Evolutionary conservation across 2,329 filamentous ascomycete genomes (phyloP).

Genomic region (Stagonosporopsis vannaccii): DNA sequence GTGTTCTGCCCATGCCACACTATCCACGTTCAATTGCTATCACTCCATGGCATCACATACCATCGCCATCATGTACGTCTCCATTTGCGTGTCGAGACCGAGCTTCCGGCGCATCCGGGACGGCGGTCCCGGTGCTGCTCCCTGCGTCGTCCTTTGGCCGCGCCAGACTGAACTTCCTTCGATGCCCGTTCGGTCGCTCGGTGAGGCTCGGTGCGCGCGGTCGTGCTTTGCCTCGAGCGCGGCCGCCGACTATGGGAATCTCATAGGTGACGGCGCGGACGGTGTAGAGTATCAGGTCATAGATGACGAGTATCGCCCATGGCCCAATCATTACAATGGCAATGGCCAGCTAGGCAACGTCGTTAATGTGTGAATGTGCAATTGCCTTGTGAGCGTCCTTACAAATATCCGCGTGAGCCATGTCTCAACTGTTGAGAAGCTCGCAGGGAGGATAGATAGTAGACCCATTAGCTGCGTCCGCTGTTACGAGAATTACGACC

Average conservation of each 20-base stretch:
- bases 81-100: conserved; percentile 36
- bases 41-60: neutral
- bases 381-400: conserved; percentile 37
- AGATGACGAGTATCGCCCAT: conserved; percentile 66
- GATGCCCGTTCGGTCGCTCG: conserved; percentile 62
- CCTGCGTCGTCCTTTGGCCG: conserved; percentile 32
- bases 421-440: conserved; percentile 64
- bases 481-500: too few species aligned
- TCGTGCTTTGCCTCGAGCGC: conserved; percentile 65
- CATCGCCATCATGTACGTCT: conserved; percentile 7
- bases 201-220: conserved; percentile 69
- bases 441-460: conserved; percentile 69
- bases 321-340: conserved; percentile 67
- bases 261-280: conserved; percentile 66
- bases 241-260: conserved; percentile 66
- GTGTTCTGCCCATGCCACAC: too few species aligned
- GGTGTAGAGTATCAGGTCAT: conserved; percentile 69
- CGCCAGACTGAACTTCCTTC: conserved; percentile 54
- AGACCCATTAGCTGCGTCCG: conserved; percentile 61
- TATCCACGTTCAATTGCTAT: too few species aligned
- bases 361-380: neutral
- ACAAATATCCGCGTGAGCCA: conserved; percentile 71
- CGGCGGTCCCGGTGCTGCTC: conserved; percentile 28
- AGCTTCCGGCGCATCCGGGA: conserved; percentile 34
- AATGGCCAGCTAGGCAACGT: neutral